These are phyloP conservation scores for Candida pseudoglaebosa DNA, from an alignment of 805 yeast genomes.

Conservation along the genomic window DNA sequence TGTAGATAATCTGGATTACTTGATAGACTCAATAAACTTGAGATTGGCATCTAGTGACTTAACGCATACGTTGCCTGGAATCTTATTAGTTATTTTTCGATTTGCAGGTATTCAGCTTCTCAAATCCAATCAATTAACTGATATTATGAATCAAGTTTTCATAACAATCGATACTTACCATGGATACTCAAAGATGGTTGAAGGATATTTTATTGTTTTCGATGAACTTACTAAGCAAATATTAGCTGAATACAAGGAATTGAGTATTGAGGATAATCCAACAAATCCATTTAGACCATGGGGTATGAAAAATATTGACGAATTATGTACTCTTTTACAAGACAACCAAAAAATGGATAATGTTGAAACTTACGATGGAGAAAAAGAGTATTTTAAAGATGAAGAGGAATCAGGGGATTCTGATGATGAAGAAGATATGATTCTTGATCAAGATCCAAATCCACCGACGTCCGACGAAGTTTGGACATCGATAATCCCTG, in stretches of 20 bases:
- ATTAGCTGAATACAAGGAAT: conserved; percentile 9
- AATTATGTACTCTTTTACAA: conserved; percentile 43
- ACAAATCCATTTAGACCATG: conserved; percentile 45
- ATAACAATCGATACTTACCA: conserved; percentile 78
- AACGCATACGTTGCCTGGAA: conserved; percentile 68
- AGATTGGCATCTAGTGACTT: conserved; percentile 62
- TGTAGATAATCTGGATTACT: conserved; percentile 69
- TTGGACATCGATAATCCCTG: conserved; percentile 71
- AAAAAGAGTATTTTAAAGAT: conserved; percentile 34
- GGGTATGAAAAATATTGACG: conserved; percentile 49
- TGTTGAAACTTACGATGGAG: conserved; percentile 27
- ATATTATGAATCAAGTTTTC: conserved; percentile 71
- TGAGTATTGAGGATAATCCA: conserved; percentile 7
- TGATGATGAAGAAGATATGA: conserved; percentile 30
- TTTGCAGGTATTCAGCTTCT: conserved; percentile 67
- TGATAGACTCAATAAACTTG: conserved; percentile 73
- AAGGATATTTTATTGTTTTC: conserved; percentile 71
- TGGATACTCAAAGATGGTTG: conserved; percentile 69
- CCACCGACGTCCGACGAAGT: conserved; percentile 14
- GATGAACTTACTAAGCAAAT: conserved; percentile 51
- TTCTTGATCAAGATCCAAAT: conserved; percentile 12
- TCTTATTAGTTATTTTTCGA: conserved; percentile 63
- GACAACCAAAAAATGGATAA: conserved; percentile 21
- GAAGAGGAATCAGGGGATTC: conserved; percentile 20
- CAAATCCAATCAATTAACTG: conserved; percentile 55